Conservation (phyloP, 371 early-diverging fungal genomes). For the Mycotypha africana region DNA sequence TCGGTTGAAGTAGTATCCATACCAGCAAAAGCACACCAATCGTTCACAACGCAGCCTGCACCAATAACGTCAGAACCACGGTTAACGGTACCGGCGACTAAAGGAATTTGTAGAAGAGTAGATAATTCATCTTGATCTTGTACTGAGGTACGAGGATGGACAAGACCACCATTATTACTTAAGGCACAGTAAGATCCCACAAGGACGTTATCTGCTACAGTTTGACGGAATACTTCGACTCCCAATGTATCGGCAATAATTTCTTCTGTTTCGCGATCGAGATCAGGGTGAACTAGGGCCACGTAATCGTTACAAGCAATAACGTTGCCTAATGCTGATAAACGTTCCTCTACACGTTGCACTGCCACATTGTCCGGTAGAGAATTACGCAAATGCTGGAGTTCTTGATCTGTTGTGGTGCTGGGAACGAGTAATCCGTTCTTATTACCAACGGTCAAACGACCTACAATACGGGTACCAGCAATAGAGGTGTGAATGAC, state of each 20-base stretch:
- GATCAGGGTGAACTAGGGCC: conserved; percentile 98
- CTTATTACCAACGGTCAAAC: conserved; percentile 93
- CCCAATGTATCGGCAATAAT: conserved; percentile 97
- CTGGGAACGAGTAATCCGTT: conserved; percentile 97
- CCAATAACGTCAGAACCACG: conserved; percentile 99
- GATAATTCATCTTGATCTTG: conserved; percentile 99
- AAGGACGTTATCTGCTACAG: conserved; percentile 97
- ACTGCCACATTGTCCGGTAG: conserved; percentile 95
- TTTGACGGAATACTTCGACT: conserved; percentile 99
- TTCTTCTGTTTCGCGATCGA: conserved; percentile 98
- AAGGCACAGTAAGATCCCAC: conserved; percentile 98
- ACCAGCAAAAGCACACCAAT: conserved; percentile 99
- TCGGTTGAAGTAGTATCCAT: conserved; percentile 98
- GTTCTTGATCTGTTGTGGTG: conserved; percentile 99
- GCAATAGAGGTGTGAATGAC: conserved; percentile 98
- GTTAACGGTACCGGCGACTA: conserved; percentile 99
- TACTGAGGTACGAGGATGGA: conserved; percentile 94
- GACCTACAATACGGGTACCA: conserved; percentile 97
- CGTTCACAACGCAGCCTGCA: conserved; percentile 98
- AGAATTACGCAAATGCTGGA: conserved; percentile 97
- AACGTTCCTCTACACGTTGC: conserved; percentile 97
- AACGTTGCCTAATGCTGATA: conserved; percentile 99
- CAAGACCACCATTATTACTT: conserved; percentile 98
- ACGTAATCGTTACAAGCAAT: conserved; percentile 99
- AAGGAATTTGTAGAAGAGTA: conserved; percentile 95